These are phyloP conservation scores for Thalassiosira sp. DNA, from an alignment of 352 stramenopile genomes.

Conservation along the genomic window DNA sequence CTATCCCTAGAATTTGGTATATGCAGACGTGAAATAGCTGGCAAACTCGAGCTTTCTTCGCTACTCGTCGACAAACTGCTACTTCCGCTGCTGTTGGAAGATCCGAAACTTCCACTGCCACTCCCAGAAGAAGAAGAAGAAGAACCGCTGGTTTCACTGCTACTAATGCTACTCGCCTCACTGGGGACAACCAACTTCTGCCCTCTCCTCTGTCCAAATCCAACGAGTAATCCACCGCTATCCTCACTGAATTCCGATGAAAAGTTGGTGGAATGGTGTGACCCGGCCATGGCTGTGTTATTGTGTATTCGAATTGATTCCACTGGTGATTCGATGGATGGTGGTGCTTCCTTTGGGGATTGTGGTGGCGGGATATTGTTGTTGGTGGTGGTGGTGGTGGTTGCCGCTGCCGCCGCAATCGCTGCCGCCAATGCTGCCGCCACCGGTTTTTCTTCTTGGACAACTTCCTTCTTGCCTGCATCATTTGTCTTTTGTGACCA, in stretches of 20 bases:
- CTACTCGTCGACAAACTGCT: too few species aligned
- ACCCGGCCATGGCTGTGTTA: slow-evolving; percentile 7
- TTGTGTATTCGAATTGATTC: slow-evolving; percentile 9
- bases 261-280: slow-evolving; percentile 40
- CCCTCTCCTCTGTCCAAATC: slow-evolving; percentile 36
- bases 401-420: too few species aligned
- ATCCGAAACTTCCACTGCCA: slow-evolving; percentile 16
- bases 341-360: not conserved
- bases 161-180: slow-evolving; percentile 31
- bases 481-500: too few species aligned
- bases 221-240: slow-evolving; percentile 46
- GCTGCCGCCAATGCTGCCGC: too few species aligned
- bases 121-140: slow-evolving; percentile 9
- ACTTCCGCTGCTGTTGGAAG: not conserved
- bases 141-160: slow-evolving; percentile 7
- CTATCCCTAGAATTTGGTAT: slow-evolving; percentile 16
- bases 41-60: slow-evolving; percentile 1
- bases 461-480: too few species aligned
- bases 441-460: too few species aligned
- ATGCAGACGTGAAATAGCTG: slow-evolving; percentile 19
- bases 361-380: not conserved
- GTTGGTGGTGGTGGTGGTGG: too few species aligned
- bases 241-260: slow-evolving; percentile 46
- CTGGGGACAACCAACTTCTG: not conserved
- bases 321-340: not conserved